Evolutionary conservation across 768 basidiomycete species (phyloP), one percentile per base, ranked within the genome.

Genomic region (Russula vinacea): DNA sequence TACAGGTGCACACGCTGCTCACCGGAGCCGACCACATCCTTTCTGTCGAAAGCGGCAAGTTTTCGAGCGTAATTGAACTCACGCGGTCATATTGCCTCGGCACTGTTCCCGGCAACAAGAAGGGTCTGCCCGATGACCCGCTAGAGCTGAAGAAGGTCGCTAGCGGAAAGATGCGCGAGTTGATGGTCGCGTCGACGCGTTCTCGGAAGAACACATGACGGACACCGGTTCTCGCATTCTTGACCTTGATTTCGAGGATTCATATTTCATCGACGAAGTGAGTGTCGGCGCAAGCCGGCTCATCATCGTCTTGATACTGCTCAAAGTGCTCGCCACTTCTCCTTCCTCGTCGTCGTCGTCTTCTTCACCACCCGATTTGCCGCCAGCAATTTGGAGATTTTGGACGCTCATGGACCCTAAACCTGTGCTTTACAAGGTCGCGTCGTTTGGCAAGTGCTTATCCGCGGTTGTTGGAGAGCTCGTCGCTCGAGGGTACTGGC

Each of bases 11-110:
- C 32, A 91, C 89, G 2, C 78, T 98, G 24, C 78, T 94, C 35
- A 92, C 93, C 1, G 98, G 97, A 97, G 93, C 96, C 6, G 97
- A 99, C 73, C 86, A 88, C 50, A 87, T 98, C 29, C 33, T 33
- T 8, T 33, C 33, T 33, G 33, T 33, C 33, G 33, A 33, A 33
- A 33, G 81, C 11, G 94, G 94, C 17, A 87, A 98, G 71, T 96
- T 98, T 72, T 79, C 98, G 49, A 84, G 81, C 55, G 96, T 96
- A 2, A 96, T 98, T 66, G 88, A 95, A 58, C 79, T 95, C 26
- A 83, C 92, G 0, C 83, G 90, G 29, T 79, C 84, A 0, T 98
- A 95, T 75, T 94, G 93, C 74, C 76, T 84, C 17, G 88, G 86
- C 10, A 83, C 84, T 42, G 89, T 90, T 2, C 82, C 84, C 22